A percentile compares a stretch with the other conserved stretches of the same genome.
phyloP scores from a whole-genome alignment of 1,139 yeast genomes.

The Debaryomyces sp. region DNA sequence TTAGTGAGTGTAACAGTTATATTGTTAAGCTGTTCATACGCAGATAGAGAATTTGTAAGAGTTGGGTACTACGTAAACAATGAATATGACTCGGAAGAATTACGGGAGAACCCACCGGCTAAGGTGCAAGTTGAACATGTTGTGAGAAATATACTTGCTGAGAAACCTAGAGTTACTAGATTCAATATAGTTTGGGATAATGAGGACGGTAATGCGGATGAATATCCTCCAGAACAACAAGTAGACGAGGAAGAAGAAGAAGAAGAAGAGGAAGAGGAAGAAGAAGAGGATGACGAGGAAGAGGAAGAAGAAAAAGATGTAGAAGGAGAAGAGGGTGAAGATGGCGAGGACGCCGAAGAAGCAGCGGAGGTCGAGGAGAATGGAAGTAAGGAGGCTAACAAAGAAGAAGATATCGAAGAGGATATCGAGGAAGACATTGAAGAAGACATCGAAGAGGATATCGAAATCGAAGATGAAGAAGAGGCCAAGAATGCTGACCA shows the following conservation, averaged over 20 bases:
- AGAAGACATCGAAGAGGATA: slow-evolving; percentile 13
- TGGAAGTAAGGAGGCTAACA: slow-evolving; percentile 10
- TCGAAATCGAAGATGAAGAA: slow-evolving; percentile 14
- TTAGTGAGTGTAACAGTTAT: slow-evolving; percentile 94
- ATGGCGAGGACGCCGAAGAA: slow-evolving; percentile 12
- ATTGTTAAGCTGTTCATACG: slow-evolving; percentile 86
- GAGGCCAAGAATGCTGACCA: slow-evolving; percentile 4
- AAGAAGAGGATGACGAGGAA: slow-evolving; percentile 54
- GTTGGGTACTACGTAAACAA: slow-evolving; percentile 98
- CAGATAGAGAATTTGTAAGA: slow-evolving; percentile 91
- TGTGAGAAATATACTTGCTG: slow-evolving; percentile 91
- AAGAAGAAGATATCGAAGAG: slow-evolving; percentile 17
- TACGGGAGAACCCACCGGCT: slow-evolving; percentile 91
- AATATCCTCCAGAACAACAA: slow-evolving; percentile 66
- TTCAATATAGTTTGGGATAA: slow-evolving; percentile 95
- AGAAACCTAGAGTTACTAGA: slow-evolving; percentile 95
- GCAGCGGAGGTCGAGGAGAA: slow-evolving; percentile 11
- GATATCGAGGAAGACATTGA: slow-evolving; percentile 13
- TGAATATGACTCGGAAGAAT: slow-evolving; percentile 91
- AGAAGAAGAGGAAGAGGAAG: slow-evolving; percentile 50
- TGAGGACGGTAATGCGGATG: slow-evolving; percentile 62
- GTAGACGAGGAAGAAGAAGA: slow-evolving; percentile 55
- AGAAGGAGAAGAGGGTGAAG: slow-evolving; percentile 55
- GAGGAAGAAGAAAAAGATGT: slow-evolving; percentile 56
- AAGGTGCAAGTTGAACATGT: slow-evolving; percentile 95